Evolutionary conservation across 202 grass and related monocot genomes (phyloP).

Genomic region (Saccharum hybrid): DNA sequence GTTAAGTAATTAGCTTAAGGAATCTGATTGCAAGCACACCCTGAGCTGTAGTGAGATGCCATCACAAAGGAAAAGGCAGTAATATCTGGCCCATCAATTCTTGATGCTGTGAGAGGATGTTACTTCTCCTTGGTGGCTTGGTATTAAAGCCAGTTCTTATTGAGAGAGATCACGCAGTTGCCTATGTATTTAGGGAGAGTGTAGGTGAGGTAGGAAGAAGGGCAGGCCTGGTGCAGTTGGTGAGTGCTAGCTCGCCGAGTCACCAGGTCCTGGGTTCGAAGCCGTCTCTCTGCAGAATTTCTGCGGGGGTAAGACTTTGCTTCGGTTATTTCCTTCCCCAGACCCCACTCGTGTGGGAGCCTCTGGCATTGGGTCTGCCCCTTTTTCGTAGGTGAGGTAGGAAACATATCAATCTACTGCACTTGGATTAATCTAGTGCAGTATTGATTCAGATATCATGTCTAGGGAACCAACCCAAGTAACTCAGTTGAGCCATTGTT

Average conservation of each 20-base stretch:
- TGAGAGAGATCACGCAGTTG: not conserved
- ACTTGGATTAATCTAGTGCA: not conserved
- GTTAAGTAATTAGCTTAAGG: not conserved
- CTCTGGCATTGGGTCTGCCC: too few relatives aligned
- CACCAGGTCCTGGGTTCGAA: too few relatives aligned
- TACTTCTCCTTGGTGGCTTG: not conserved
- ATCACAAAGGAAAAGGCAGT: not conserved
- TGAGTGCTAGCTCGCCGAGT: too few relatives aligned
- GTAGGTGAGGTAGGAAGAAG: not conserved
- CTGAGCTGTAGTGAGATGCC: not conserved
- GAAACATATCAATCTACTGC: not conserved
- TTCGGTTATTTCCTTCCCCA: too few relatives aligned
- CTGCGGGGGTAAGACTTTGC: too few relatives aligned
- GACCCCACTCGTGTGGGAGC: too few relatives aligned
- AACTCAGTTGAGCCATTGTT: not conserved
- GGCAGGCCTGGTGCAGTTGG: too few relatives aligned
- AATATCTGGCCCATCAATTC: not conserved
- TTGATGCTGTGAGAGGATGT: not conserved
- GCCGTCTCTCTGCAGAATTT: too few relatives aligned
- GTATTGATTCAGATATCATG: constrained; percentile 12
- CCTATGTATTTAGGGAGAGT: not conserved
- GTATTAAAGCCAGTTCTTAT: not conserved
- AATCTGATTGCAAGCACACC: not conserved
- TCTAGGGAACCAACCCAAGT: not conserved
- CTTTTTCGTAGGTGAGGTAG: too few relatives aligned